A percentile compares a stretch with the other conserved stretches of the same genome.
phyloP scores from a whole-genome alignment of 2,329 filamentous ascomycete genomes.

The Dactylellina cionopaga region DNA sequence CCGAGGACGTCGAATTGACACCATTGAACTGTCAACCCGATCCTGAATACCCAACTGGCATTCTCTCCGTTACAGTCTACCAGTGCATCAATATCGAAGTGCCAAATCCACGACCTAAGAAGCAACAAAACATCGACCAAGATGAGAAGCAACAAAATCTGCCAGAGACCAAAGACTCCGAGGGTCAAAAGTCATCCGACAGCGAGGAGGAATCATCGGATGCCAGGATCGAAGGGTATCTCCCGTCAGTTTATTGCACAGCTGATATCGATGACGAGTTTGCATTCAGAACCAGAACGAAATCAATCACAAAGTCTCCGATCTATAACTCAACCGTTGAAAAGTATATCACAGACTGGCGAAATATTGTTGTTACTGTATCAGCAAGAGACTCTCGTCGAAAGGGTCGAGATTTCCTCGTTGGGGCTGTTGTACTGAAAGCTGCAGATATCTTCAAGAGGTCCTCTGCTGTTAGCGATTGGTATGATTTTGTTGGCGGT shows the following conservation, averaged over 20 bases:
- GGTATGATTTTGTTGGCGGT: slow-evolving; percentile 95
- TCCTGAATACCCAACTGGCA: slow-evolving; percentile 90
- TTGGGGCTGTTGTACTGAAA: slow-evolving; percentile 89
- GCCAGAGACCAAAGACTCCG: slow-evolving; percentile 86
- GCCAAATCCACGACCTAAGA: slow-evolving; percentile 42
- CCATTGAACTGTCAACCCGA: slow-evolving; percentile 91
- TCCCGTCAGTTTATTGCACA: slow-evolving; percentile 94
- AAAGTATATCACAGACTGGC: slow-evolving; percentile 93
- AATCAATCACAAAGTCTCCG: slow-evolving; percentile 91
- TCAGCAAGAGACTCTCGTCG: slow-evolving; percentile 91
- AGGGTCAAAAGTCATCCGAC: slow-evolving; percentile 68
- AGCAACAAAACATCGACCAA: slow-evolving; percentile 22
- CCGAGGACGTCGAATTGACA: slow-evolving; percentile 79
- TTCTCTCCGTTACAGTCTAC: slow-evolving; percentile 86
- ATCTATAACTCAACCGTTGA: slow-evolving; percentile 98
- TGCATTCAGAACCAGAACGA: slow-evolving; percentile 80
- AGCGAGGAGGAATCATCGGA: slow-evolving; percentile 43
- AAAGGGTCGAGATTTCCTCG: slow-evolving; percentile 89
- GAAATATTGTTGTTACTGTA: slow-evolving; percentile 83
- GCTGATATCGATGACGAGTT: slow-evolving; percentile 88
- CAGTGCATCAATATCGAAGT: slow-evolving; percentile 90
- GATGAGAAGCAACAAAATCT: slow-evolving; percentile 58
- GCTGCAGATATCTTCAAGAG: slow-evolving; percentile 86
- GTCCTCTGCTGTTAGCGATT: slow-evolving; percentile 84
- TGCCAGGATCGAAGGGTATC: slow-evolving; percentile 54